Evolutionary conservation across 2,329 filamentous ascomycete species (phyloP).

Genomic region (Penicillium nordicum): DNA sequence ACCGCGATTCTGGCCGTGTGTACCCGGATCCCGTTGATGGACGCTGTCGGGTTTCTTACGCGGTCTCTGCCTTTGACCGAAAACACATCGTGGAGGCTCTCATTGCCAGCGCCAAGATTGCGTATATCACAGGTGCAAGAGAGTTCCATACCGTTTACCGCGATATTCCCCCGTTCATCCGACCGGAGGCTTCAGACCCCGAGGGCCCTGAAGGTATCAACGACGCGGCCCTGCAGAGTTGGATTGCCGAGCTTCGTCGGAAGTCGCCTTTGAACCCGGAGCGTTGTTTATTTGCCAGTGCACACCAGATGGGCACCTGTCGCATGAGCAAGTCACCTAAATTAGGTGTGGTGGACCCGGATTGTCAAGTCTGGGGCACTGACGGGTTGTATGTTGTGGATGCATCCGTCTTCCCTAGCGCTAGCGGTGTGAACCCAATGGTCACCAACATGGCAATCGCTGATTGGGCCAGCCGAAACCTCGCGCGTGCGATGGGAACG

Average conservation of each 20-base stretch:
- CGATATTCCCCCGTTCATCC: slow-evolving; percentile 62
- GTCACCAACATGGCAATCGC: slow-evolving; percentile 51
- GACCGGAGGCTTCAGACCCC: slow-evolving; percentile 30
- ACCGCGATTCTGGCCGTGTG: slow-evolving; percentile 71
- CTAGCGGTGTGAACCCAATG: slow-evolving; percentile 53
- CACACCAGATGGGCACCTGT: slow-evolving; percentile 53
- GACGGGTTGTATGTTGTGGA: slow-evolving; percentile 48
- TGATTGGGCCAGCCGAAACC: slow-evolving; percentile 44
- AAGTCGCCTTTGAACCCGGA: slow-evolving; percentile 49
- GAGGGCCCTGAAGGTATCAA: slow-evolving; percentile 48
- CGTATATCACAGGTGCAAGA: slow-evolving; percentile 72
- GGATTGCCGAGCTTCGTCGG: slow-evolving; percentile 50
- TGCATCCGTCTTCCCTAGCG: slow-evolving; percentile 50
- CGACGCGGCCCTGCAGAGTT: slow-evolving; percentile 52
- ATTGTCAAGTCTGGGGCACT: slow-evolving; percentile 48
- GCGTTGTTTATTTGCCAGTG: slow-evolving; percentile 42
- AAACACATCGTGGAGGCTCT: slow-evolving; percentile 68
- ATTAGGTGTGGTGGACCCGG: slow-evolving; percentile 44
- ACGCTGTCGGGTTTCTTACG: slow-evolving; percentile 65
- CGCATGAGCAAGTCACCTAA: slow-evolving; percentile 45
- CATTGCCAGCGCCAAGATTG: slow-evolving; percentile 69
- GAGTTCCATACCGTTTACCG: slow-evolving; percentile 69
- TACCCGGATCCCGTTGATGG: slow-evolving; percentile 68
- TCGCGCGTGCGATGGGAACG: slow-evolving; percentile 32
- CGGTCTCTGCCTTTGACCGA: slow-evolving; percentile 67